Conservation (phyloP, 306 rosid genomes). For the Cicer judaicum region DNA sequence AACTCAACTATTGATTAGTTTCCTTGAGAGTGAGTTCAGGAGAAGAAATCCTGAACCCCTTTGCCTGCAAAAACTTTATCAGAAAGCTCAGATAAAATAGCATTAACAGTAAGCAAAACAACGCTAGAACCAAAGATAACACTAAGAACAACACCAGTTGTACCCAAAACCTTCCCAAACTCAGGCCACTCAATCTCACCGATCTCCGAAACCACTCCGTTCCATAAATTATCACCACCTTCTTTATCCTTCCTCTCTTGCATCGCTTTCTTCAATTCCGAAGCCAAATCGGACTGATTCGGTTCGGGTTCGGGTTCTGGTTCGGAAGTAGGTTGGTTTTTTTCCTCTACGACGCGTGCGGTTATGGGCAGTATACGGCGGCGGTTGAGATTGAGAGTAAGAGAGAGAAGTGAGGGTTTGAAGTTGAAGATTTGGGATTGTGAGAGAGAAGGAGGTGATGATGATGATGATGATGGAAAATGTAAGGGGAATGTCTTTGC, state of each 20-base stretch:
- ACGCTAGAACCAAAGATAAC: slow-evolving; percentile 86
- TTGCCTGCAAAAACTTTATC: slow-evolving; percentile 71
- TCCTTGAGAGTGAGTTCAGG: background rate
- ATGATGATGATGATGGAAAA: slow-evolving; percentile 29
- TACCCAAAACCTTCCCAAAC: slow-evolving; percentile 82
- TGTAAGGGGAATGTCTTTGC: slow-evolving; percentile 29
- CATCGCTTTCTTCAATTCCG: slow-evolving; percentile 81
- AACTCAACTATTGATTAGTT: too few species aligned
- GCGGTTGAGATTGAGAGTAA: slow-evolving; percentile 35
- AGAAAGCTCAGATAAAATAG: slow-evolving; percentile 77
- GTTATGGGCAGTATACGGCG: slow-evolving; percentile 10
- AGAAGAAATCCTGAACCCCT: slow-evolving; percentile 87
- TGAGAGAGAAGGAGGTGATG: background rate
- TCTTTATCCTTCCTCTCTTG: slow-evolving; percentile 65
- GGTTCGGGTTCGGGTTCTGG: slow-evolving; percentile 40
- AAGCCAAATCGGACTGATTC: slow-evolving; percentile 52
- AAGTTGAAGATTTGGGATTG: background rate
- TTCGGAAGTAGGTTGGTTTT: slow-evolving; percentile 55
- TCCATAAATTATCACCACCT: slow-evolving; percentile 50
- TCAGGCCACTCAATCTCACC: slow-evolving; percentile 88
- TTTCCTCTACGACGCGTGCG: slow-evolving; percentile 60
- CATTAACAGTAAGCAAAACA: slow-evolving; percentile 87
- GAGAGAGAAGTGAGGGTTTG: slow-evolving; percentile 32
- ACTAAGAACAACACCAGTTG: slow-evolving; percentile 81
- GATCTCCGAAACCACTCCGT: slow-evolving; percentile 81